Conservation (phyloP, 2,329 filamentous ascomycete species). For the Colletotrichum nymphaeae region DNA sequence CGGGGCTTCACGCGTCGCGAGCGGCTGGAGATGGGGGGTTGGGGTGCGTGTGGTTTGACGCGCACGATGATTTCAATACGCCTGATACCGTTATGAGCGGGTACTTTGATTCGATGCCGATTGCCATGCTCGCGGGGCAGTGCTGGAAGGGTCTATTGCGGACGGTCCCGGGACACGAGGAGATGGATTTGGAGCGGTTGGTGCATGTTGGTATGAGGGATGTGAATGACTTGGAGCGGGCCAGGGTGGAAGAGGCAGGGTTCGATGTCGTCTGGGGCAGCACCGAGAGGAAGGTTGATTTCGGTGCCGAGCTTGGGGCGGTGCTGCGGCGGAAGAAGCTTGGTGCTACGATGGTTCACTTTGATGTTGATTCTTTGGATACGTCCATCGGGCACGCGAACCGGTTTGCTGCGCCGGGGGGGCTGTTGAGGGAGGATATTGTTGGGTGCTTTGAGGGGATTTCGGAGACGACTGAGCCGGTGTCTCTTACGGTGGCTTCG, state of each 20-base stretch:
- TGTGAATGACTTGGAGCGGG: slow-evolving; percentile 43
- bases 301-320: too few species aligned
- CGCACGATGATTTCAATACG: slow-evolving; percentile 34
- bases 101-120: slow-evolving; percentile 44
- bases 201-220: slow-evolving; percentile 44
- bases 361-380: too few species aligned
- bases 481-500: too few species aligned
- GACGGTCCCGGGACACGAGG: slow-evolving; percentile 27
- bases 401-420: too few species aligned
- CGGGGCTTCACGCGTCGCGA: background rate
- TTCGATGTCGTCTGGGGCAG: slow-evolving; percentile 45
- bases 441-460: too few species aligned
- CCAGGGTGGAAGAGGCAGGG: slow-evolving; percentile 44
- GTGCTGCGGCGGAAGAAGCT: too few species aligned
- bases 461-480: too few species aligned
- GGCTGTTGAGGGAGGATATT: too few species aligned
- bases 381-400: too few species aligned
- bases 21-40: background rate
- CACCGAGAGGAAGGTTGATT: too few species aligned
- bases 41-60: too few species aligned
- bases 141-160: slow-evolving; percentile 38
- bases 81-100: slow-evolving; percentile 40
- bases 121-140: slow-evolving; percentile 41
- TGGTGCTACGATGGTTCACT: too few species aligned
- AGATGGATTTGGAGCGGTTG: slow-evolving; percentile 21